Evolutionary conservation across 2,329 filamentous ascomycete species (phyloP), one percentile per base, ranked within the genome.

Genomic region (Aureobasidium uvarum): DNA sequence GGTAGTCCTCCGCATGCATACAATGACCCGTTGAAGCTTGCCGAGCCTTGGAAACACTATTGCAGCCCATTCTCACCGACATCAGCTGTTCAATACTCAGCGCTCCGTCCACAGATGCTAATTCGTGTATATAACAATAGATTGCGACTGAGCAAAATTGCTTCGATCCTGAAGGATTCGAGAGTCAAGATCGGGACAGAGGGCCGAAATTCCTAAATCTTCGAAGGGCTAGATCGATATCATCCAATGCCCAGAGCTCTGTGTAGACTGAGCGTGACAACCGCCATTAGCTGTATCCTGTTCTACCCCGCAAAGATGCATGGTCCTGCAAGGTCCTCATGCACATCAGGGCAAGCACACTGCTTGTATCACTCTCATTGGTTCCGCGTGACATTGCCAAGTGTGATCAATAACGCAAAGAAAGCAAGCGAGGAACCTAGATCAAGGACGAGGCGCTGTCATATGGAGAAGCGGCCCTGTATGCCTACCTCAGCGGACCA

Each of bases 11-110:
- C 56, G 56, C 38, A 28, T 38, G 13, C 43, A 48, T 36, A 60
- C 1, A 20, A 14, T 31, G 10, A 60, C n/a, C 43, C 56, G 41
- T 60, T 60, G 31, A 45, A 60, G 41, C 43, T 60, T 60, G 38
- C 31, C 56, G 56, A 48, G 41, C 56, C 56, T 14, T 41, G 23
- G 18, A 38, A 58, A 45, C 38, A 25, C 54, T 33, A 41, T 41
- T 41, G 20, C 20, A 39, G 7, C 33, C 7, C 39, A 41, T 41
- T 20, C 10, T 45, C 38, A 31, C 14, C 6, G 3, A 13, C 45
- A 18, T 58, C 54, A 58, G n/a, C 18, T 43, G 54, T 33, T 1
- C 54, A 31, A 23, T 6, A 45, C 20, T 4, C 25, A n/a, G 23
- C 43, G 23, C 23, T 43, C 13, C 16, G 38, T 20, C 28, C 8